These are phyloP conservation scores for Colletotrichum tamarilloi DNA, from an alignment of 2,329 filamentous ascomycete genomes.

Conservation along the genomic window DNA sequence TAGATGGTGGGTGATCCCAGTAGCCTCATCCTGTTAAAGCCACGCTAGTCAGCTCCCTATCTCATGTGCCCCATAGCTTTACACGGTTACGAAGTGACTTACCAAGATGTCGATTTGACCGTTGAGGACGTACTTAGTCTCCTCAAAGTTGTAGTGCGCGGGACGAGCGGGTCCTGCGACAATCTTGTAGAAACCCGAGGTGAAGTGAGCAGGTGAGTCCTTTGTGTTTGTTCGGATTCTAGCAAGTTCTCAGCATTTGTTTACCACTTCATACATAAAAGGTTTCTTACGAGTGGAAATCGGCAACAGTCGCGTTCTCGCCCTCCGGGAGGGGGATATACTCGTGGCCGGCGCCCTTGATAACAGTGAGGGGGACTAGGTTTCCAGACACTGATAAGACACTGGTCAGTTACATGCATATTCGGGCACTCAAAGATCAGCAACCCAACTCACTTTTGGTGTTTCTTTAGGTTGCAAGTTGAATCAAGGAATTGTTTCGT, in stretches of 20 bases:
- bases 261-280: too few species aligned
- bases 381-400: slow-evolving; percentile 31
- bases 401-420: too few species aligned
- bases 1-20: slow-evolving; percentile 3
- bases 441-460: too few species aligned
- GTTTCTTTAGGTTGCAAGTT: not conserved
- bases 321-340: slow-evolving; percentile 30
- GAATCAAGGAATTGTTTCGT: not conserved
- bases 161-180: slow-evolving; percentile 24
- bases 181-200: slow-evolving; percentile 33
- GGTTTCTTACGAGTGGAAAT: slow-evolving; percentile 29
- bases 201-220: slow-evolving; percentile 6
- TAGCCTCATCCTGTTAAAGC: slow-evolving; percentile 3
- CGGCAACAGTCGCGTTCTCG: slow-evolving; percentile 31
- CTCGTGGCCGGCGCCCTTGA: slow-evolving; percentile 33
- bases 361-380: slow-evolving; percentile 29
- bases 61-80: too few species aligned
- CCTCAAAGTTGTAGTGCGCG: slow-evolving; percentile 38
- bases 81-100: not conserved
- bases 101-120: slow-evolving; percentile 30
- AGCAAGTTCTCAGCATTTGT: not conserved
- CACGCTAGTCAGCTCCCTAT: not conserved
- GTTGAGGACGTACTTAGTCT: slow-evolving; percentile 43
- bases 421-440: too few species aligned
- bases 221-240: slow-evolving; percentile 24